Base-by-base conservation (phyloP, 1,139 yeast species). In the Arxiozyma heterogenica region DNA sequence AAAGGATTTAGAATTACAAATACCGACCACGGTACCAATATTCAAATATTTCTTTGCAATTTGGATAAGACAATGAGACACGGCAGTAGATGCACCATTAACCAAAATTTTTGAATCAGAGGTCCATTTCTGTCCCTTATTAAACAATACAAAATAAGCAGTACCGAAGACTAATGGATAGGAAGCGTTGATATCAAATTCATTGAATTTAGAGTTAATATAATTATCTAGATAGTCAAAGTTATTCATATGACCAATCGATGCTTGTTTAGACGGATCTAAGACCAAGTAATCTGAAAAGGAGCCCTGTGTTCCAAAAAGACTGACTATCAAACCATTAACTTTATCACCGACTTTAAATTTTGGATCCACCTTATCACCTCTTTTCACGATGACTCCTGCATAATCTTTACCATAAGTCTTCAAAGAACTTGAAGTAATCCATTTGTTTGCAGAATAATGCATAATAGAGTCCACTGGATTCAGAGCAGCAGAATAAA, bases 1-100 rank as follows among this genome's bases (percentile, higher is more conserved):
- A 11, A 70, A 69, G 20, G 83, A 72, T 1, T 62, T 57, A 0
- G 72, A 57, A 8, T 80, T 76, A 59, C 81, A 76, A 3, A 77
- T 71, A 22, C 76, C 73, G 12, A 71, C 76, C 34, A 76, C 72
- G 1, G 66, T 66, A 17, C 65, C 63, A 20, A 69, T 57, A 9
- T 64, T 58, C 39, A 62, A 55, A 21, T 60, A 54, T 9, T 60
- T 60, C 54, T 67, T 67, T 22, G 70, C 70, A 51, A 67, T 64
- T 51, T 64, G 67, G 21, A 64, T 57, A 18, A 64, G 45, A 38
- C 64, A 60, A 46, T 59, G 56, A 18, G 66, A 59, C 20, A 66
- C 70, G 8, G 67, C 56, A 17, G 71, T 67, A 4, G 70, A 64
- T 2, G 70, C 71, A 41, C 70, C 70, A 27, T 64, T 58, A 20